Conservation (phyloP, 352 stramenopile genomes). For the Peronospora tabacina region DNA sequence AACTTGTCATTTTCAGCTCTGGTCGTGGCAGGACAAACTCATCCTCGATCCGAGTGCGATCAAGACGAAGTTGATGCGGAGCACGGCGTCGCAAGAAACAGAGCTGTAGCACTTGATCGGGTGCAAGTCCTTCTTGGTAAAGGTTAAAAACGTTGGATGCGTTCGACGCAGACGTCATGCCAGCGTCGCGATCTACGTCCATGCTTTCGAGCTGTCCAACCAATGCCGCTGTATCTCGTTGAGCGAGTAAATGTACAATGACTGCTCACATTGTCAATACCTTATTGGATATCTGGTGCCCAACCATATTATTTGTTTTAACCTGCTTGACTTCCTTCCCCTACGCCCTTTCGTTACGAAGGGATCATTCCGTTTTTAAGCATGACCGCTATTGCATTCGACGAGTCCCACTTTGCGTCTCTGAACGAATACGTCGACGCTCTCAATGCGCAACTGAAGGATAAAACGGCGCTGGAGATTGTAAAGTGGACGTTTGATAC, state of each 20-base stretch:
- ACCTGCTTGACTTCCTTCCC: neutral
- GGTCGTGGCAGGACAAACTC: conserved; percentile 48
- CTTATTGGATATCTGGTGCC: conserved; percentile 10
- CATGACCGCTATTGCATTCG: conserved; percentile 31
- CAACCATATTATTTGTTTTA: conserved; percentile 1
- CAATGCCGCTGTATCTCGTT: too few species aligned
- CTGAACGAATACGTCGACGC: conserved; percentile 58
- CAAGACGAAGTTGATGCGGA: conserved; percentile 14
- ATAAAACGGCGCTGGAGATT: conserved; percentile 52
- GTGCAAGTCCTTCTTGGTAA: conserved; percentile 47
- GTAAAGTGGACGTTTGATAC: conserved; percentile 63
- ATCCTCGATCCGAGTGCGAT: conserved; percentile 27
- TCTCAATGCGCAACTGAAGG: conserved; percentile 49
- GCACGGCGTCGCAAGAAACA: conserved; percentile 40
- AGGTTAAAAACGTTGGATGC: conserved; percentile 37
- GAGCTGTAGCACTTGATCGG: conserved; percentile 53
- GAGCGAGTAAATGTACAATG: conserved; percentile 6
- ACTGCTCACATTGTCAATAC: conserved; percentile 3
- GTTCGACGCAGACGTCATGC: neutral
- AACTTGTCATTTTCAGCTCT: conserved; percentile 26
- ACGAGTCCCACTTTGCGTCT: conserved; percentile 41
- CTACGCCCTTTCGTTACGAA: too few species aligned
- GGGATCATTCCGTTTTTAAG: conserved; percentile 7
- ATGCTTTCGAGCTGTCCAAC: neutral
- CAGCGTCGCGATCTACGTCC: neutral